These are phyloP conservation scores for Xerocomus spinulosus DNA, from an alignment of 768 basidiomycete species.

Conservation along the genomic window DNA sequence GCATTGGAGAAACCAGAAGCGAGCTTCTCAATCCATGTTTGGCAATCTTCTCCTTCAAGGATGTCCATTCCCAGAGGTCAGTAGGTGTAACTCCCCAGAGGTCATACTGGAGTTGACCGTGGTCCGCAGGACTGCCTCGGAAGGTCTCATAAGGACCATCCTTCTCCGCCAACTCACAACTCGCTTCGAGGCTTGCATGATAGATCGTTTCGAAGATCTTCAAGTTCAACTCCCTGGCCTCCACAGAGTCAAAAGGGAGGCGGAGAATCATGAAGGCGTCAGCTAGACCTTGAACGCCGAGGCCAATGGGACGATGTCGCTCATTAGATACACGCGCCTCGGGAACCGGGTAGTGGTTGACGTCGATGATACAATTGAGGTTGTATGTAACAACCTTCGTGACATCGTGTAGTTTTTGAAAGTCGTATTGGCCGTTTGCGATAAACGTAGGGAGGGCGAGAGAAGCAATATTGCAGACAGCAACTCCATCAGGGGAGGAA, in stretches of 20 bases:
- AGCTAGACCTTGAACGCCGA: slow-evolving; percentile 97
- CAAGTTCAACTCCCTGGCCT: slow-evolving; percentile 83
- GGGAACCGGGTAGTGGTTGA: slow-evolving; percentile 92
- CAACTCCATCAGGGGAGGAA: slow-evolving; percentile 93
- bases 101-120: slow-evolving; percentile 90
- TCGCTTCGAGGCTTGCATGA: slow-evolving; percentile 89
- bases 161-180: slow-evolving; percentile 74
- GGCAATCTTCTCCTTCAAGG: slow-evolving; percentile 82
- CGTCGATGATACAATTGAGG: slow-evolving; percentile 90
- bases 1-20: slow-evolving; percentile 93
- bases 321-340: slow-evolving; percentile 92
- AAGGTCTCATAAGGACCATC: slow-evolving; percentile 87
- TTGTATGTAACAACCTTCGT: slow-evolving; percentile 90
- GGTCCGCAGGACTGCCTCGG: slow-evolving; percentile 83
- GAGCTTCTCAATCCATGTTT: slow-evolving; percentile 85
- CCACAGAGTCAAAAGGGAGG: slow-evolving; percentile 89
- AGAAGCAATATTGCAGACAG: slow-evolving; percentile 98
- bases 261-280: slow-evolving; percentile 97
- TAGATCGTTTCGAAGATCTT: slow-evolving; percentile 99
- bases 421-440: slow-evolving; percentile 79
- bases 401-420: slow-evolving; percentile 92
- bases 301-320: slow-evolving; percentile 95
- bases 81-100: slow-evolving; percentile 91
- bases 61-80: slow-evolving; percentile 90
- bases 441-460: slow-evolving; percentile 93